Conservation (phyloP, 306 rosid genomes). For the Comarum palustre region DNA sequence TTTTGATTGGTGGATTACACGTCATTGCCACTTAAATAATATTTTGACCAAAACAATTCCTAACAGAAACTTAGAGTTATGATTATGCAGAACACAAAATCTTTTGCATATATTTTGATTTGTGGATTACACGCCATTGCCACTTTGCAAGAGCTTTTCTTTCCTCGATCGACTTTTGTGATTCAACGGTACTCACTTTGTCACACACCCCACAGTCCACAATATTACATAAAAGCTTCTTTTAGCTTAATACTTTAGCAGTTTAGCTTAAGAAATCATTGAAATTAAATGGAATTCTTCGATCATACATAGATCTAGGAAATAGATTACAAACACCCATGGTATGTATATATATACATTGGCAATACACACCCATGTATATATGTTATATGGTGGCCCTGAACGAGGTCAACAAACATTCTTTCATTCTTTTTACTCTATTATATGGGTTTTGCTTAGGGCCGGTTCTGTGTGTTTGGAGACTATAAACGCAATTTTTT, state of each 20-base stretch:
- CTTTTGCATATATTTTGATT: slow-evolving; percentile 12
- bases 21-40: too few species aligned
- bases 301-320: background rate
- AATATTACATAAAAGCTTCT: background rate
- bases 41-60: too few species aligned
- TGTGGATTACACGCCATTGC: slow-evolving; percentile 44
- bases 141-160: slow-evolving; percentile 25
- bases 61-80: background rate
- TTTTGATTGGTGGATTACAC: too few species aligned
- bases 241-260: background rate
- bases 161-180: background rate
- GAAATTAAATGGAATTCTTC: background rate
- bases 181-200: background rate
- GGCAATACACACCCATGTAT: too few species aligned
- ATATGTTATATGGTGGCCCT: slow-evolving; percentile 3
- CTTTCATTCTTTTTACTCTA: background rate
- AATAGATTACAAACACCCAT: background rate
- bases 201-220: slow-evolving; percentile 19
- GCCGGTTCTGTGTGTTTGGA: too few species aligned
- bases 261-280: background rate
- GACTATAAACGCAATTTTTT: too few species aligned
- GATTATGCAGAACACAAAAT: background rate
- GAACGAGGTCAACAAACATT: slow-evolving; percentile 23
- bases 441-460: background rate
- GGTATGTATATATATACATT: too few species aligned